A percentile compares a stretch with the other conserved stretches of the same genome.
phyloP scores from a whole-genome alignment of 257 asterid genomes.

The Plantago ovata region DNA sequence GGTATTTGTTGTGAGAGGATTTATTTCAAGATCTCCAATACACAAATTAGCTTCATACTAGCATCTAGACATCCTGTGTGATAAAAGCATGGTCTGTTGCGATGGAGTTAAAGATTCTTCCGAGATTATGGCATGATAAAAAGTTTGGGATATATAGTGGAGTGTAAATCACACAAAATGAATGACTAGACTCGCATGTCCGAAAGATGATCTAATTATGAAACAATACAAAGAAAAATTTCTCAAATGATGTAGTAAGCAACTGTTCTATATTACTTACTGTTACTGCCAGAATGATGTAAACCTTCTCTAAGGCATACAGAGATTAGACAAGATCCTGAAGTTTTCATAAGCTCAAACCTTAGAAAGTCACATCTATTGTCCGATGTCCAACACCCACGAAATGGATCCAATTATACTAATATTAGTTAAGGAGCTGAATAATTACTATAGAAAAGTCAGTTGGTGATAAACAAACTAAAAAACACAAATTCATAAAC shows the following conservation, averaged over 20 bases:
- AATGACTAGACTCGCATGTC: slow-evolving; percentile 10
- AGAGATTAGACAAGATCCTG: slow-evolving; percentile 26
- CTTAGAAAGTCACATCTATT: slow-evolving; percentile 37
- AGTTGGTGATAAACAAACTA: slow-evolving; percentile 8
- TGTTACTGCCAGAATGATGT: slow-evolving; percentile 30
- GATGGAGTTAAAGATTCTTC: slow-evolving; percentile 12
- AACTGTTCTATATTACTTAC: slow-evolving; percentile 23
- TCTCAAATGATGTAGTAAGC: slow-evolving; percentile 7
- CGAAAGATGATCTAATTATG: slow-evolving; percentile 7
- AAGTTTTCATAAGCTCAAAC: slow-evolving; percentile 35
- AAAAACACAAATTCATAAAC: slow-evolving; percentile 10
- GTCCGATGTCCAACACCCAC: slow-evolving; percentile 45
- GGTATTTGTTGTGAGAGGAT: neutral
- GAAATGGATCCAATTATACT: slow-evolving; percentile 32
- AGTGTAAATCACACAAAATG: slow-evolving; percentile 7
- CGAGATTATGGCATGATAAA: neutral
- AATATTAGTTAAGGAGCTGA: slow-evolving; percentile 44
- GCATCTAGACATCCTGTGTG: neutral
- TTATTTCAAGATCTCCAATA: slow-evolving; percentile 11
- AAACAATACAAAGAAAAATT: neutral
- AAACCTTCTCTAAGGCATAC: slow-evolving; percentile 28
- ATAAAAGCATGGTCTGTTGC: slow-evolving; percentile 2
- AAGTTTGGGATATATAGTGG: slow-evolving; percentile 1
- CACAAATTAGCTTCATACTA: neutral
- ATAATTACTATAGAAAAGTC: slow-evolving; percentile 13